Evolutionary conservation across 345 rosid genomes (phyloP).

Genomic region (rapeseed (Brassica napus)): Da-Ae NC_063451.1:13316001-13316500

Average conservation of each 20-base stretch:
- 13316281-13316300: constrained; percentile 80
- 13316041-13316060: not conserved
- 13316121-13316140: constrained; percentile 47
- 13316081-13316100: constrained; percentile 1
- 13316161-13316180: constrained; percentile 75
- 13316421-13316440: constrained; percentile 40
- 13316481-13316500: constrained; percentile 28
- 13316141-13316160: constrained; percentile 73
- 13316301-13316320: constrained; percentile 51
- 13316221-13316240: constrained; percentile 42
- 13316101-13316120: not conserved
- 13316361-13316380: constrained; percentile 36
- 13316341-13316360: constrained; percentile 34
- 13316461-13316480: constrained; percentile 47
- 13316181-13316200: constrained; percentile 64
- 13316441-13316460: constrained; percentile 26
- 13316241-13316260: constrained; percentile 53
- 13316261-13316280: constrained; percentile 51
- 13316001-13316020: constrained; percentile 91
- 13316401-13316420: constrained; percentile 8
- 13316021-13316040: constrained; percentile 18
- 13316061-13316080: not conserved
- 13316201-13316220: constrained; percentile 28
- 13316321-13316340: constrained; percentile 41
- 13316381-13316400: constrained; percentile 43